Conservation (phyloP, 208 protist genomes). For the Tetramitus jugosus region DNA sequence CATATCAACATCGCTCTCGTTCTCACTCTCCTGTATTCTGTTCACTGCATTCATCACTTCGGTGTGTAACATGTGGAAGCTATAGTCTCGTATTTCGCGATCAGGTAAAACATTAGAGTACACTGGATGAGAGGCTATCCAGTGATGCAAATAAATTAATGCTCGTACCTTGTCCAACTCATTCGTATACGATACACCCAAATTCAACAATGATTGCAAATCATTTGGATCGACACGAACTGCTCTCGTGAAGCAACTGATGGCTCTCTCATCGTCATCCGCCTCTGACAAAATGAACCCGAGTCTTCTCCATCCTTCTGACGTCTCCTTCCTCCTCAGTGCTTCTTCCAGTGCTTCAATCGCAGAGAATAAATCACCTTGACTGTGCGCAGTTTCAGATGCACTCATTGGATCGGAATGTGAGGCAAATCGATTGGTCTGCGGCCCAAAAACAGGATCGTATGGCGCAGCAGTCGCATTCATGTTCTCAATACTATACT, state of each 20-base stretch:
- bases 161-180: background rate
- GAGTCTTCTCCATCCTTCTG: constrained; percentile 2
- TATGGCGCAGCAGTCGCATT: too few species aligned
- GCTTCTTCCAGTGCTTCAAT: background rate
- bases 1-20: background rate
- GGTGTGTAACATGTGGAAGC: background rate
- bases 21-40: background rate
- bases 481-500: too few species aligned
- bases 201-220: constrained; percentile 8
- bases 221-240: background rate
- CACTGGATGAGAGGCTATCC: constrained; percentile 2
- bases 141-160: background rate
- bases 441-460: background rate
- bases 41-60: background rate
- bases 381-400: background rate
- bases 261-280: constrained; percentile 21
- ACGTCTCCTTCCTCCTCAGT: background rate
- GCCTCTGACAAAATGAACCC: constrained; percentile 1
- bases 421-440: background rate
- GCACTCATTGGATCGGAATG: too few species aligned
- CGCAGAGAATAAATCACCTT: background rate
- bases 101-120: background rate
- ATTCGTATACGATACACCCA: background rate
- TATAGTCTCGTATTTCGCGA: background rate
- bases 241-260: background rate